These are phyloP conservation scores for Fusarium abutilonis DNA, from an alignment of 2,329 filamentous ascomycete species.

Conservation along the genomic window DNA sequence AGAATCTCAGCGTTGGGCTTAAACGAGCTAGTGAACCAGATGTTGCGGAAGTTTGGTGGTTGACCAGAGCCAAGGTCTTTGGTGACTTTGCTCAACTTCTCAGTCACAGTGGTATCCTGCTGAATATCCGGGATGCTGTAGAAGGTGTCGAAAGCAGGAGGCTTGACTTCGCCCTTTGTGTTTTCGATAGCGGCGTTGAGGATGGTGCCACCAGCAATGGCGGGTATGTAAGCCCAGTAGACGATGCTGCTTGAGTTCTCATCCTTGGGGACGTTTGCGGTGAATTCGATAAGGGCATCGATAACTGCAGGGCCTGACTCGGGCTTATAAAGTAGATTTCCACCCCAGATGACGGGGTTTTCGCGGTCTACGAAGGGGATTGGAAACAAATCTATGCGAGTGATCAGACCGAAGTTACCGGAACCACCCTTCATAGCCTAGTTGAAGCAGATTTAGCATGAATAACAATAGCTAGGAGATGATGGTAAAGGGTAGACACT, in stretches of 20 bases:
- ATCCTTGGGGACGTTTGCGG: slow-evolving; percentile 46
- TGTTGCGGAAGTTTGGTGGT: slow-evolving; percentile 45
- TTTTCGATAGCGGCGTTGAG: slow-evolving; percentile 49
- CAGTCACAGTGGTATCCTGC: slow-evolving; percentile 45
- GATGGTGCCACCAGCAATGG: slow-evolving; percentile 44
- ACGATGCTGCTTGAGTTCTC: slow-evolving; percentile 49
- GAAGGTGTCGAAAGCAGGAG: slow-evolving; percentile 47
- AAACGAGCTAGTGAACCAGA: slow-evolving; percentile 52
- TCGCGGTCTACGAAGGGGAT: slow-evolving; percentile 44
- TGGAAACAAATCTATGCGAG: slow-evolving; percentile 48
- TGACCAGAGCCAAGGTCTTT: slow-evolving; percentile 46
- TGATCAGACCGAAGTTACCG: slow-evolving; percentile 57
- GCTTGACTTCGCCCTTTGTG: slow-evolving; percentile 41
- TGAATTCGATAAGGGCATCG: slow-evolving; percentile 49
- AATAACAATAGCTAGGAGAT: fast-evolving
- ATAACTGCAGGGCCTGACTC: slow-evolving; percentile 37
- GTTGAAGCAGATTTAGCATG: background rate
- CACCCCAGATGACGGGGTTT: slow-evolving; percentile 48
- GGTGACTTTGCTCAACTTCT: slow-evolving; percentile 46
- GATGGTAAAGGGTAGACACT: background rate
- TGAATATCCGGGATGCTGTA: slow-evolving; percentile 37
- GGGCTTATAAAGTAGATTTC: slow-evolving; percentile 44
- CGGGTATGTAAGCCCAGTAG: slow-evolving; percentile 49
- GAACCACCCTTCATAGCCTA: slow-evolving; percentile 58
- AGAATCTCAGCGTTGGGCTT: slow-evolving; percentile 52